These are phyloP conservation scores for Malassezia slooffiae DNA, from an alignment of 1,284 basidiomycete species.

Conservation along the genomic window DNA sequence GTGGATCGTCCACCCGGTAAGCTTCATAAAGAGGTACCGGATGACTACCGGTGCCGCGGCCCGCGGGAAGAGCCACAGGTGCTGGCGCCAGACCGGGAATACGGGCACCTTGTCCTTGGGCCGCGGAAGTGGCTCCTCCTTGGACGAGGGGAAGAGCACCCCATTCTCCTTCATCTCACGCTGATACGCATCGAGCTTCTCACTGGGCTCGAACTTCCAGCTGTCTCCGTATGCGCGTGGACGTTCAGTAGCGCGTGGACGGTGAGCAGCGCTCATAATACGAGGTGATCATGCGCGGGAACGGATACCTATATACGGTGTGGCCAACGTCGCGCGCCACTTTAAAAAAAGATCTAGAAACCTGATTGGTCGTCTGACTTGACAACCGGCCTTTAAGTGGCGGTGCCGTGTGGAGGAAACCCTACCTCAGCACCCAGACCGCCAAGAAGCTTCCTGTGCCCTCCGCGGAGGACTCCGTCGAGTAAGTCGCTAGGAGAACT, in stretches of 20 bases:
- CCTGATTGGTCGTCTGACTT: no score
- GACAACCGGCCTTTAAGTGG: background rate
- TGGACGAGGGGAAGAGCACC: background rate
- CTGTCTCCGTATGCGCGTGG: background rate
- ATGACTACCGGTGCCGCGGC: conserved; percentile 18
- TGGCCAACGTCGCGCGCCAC: no score
- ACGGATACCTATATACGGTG: no score
- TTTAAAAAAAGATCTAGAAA: no score
- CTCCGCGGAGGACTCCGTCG: no score
- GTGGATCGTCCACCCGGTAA: conserved; percentile 20
- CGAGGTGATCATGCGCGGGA: background rate
- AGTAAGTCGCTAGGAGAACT: no score
- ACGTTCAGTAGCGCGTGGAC: background rate
- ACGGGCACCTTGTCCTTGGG: conserved; percentile 17
- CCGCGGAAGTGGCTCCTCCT: background rate
- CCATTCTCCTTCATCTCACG: no score
- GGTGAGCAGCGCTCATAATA: background rate
- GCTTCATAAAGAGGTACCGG: conserved; percentile 20
- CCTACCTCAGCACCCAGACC: no score
- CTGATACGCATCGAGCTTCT: background rate
- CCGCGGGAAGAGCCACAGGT: conserved; percentile 22
- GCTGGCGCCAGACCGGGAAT: conserved; percentile 21
- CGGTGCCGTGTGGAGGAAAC: background rate
- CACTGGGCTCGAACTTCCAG: background rate
- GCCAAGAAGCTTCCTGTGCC: no score